Evolutionary conservation across 805 yeast genomes (phyloP).

Genomic region (Isabelozyma rhagii): DNA sequence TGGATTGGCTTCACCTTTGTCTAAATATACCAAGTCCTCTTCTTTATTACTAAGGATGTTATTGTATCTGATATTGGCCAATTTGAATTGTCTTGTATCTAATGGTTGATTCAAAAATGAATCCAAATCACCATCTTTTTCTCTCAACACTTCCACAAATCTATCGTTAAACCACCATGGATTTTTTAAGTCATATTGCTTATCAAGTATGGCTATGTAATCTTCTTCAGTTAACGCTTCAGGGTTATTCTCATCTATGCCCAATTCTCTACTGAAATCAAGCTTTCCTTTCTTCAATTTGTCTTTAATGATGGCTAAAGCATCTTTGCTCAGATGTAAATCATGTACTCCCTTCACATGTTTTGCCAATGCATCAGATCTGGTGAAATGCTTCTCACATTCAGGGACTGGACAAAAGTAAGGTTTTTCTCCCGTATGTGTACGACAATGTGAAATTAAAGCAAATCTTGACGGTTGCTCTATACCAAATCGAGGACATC

Average conservation of each 20-base stretch:
- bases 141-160: constrained; percentile 23
- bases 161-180: constrained; percentile 43
- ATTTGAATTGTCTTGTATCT: constrained; percentile 28
- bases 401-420: constrained; percentile 65
- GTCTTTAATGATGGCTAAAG: constrained; percentile 24
- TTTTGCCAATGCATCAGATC: constrained; percentile 60
- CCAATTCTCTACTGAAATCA: constrained; percentile 15
- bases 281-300: constrained; percentile 27
- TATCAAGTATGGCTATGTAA: constrained; percentile 25
- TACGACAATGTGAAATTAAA: constrained; percentile 57
- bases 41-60: constrained; percentile 6
- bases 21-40: constrained; percentile 9
- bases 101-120: constrained; percentile 23
- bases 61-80: constrained; percentile 31
- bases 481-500: constrained; percentile 51
- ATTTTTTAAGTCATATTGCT: constrained; percentile 29
- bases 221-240: constrained; percentile 23
- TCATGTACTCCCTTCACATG: constrained; percentile 65
- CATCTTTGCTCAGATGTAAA: constrained; percentile 37
- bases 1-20: constrained; percentile 1
- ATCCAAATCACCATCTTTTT: constrained; percentile 8
- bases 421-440: constrained; percentile 68
- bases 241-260: constrained; percentile 8
- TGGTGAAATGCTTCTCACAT: constrained; percentile 56
- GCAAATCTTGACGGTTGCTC: constrained; percentile 56